Evolutionary conservation across 768 basidiomycete species (phyloP).

Genomic region (Tricholoma terreum): DNA sequence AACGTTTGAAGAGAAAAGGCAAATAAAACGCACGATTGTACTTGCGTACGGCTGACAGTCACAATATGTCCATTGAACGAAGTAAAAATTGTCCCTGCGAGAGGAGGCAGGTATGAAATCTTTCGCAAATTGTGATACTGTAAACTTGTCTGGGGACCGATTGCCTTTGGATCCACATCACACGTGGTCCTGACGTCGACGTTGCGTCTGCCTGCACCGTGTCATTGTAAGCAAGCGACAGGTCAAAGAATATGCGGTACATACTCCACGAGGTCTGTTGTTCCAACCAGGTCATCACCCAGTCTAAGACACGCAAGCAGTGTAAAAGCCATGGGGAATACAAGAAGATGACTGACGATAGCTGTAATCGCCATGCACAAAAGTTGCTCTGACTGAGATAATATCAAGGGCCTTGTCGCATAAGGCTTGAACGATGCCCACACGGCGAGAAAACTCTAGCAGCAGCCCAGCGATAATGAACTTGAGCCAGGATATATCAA

Average conservation of each 20-base stretch:
- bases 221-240: background rate
- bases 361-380: slow-evolving; percentile 52
- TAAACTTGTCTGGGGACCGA: slow-evolving; percentile 32
- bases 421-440: slow-evolving; percentile 26
- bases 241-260: background rate
- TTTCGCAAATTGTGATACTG: slow-evolving; percentile 38
- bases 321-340: background rate
- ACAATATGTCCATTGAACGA: slow-evolving; percentile 49
- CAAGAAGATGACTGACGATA: slow-evolving; percentile 41
- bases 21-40: background rate
- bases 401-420: slow-evolving; percentile 45
- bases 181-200: slow-evolving; percentile 31
- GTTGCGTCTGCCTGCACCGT: slow-evolving; percentile 6
- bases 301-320: slow-evolving; percentile 42
- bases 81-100: slow-evolving; percentile 33
- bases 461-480: background rate
- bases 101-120: slow-evolving; percentile 42
- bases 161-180: background rate
- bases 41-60: slow-evolving; percentile 31
- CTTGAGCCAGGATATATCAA: background rate
- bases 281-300: slow-evolving; percentile 73
- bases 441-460: background rate
- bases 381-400: slow-evolving; percentile 59
- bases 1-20: slow-evolving; percentile 40
- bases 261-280: slow-evolving; percentile 42